phyloP scores from a whole-genome alignment of 2,329 filamentous ascomycete species.

The Ophiostoma himal-ulmi region DNA sequence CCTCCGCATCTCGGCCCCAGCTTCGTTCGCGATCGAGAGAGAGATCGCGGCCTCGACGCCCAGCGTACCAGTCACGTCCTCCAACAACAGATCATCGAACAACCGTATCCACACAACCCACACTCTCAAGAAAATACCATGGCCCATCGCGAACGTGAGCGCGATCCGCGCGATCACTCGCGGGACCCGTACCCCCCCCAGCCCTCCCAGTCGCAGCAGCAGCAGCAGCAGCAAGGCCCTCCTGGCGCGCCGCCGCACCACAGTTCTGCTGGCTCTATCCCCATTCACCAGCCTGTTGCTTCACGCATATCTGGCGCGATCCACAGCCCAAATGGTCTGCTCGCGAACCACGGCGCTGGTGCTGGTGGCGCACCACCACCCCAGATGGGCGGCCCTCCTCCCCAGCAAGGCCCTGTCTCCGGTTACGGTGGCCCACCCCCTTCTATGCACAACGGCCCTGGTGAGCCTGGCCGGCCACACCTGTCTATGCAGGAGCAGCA shows the following conservation, averaged over 20 bases:
- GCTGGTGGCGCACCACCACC: conserved; percentile 33
- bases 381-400: conserved; percentile 41
- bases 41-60: conserved; percentile 35
- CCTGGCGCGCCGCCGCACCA: conserved; percentile 65
- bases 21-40: conserved; percentile 45
- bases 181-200: conserved; percentile 50
- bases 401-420: conserved; percentile 46
- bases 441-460: conserved; percentile 45
- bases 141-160: conserved; percentile 47
- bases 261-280: conserved; percentile 79
- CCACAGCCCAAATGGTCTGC: conserved; percentile 83
- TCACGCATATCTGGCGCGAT: conserved; percentile 74
- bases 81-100: conserved; percentile 35
- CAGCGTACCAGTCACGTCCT: conserved; percentile 28
- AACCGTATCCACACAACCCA: not conserved
- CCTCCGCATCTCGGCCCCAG: conserved; percentile 38
- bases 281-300: conserved; percentile 90
- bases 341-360: conserved; percentile 60
- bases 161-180: conserved; percentile 59
- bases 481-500: conserved; percentile 24
- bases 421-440: conserved; percentile 44
- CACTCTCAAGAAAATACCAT: conserved; percentile 39
- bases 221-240: conserved; percentile 22
- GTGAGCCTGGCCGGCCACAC: conserved; percentile 35
- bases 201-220: conserved; percentile 14